Conservation (phyloP, 1,139 yeast species). For the Saccharomycopsis crataegensis region DNA sequence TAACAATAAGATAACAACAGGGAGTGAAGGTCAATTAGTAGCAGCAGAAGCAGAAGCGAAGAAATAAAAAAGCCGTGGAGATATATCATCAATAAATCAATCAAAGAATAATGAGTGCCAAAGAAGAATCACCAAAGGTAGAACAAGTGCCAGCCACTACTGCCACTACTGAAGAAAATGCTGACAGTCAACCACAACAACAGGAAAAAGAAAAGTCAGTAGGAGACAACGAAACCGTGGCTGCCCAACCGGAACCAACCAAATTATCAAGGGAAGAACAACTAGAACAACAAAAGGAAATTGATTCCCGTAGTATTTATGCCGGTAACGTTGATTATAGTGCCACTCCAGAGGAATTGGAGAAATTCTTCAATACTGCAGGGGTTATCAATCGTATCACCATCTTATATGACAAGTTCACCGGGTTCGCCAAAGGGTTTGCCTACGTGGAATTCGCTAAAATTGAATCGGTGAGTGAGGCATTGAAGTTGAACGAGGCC, state of each 20-base stretch:
- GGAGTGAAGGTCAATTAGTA: background rate
- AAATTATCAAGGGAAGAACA: slow-evolving; percentile 25
- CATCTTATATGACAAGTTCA: slow-evolving; percentile 9
- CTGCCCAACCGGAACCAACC: background rate
- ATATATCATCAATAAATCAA: background rate
- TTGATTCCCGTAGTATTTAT: slow-evolving; percentile 39
- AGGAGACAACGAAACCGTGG: background rate
- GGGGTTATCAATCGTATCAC: slow-evolving; percentile 27
- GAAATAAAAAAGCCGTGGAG: background rate
- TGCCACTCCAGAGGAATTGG: slow-evolving; percentile 39
- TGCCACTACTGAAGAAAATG: slow-evolving; percentile 3
- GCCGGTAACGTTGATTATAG: slow-evolving; percentile 39
- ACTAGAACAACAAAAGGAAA: slow-evolving; percentile 33
- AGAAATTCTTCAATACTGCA: slow-evolving; percentile 28
- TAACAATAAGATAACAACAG: background rate
- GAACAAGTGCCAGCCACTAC: background rate
- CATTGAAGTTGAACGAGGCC: slow-evolving; percentile 8
- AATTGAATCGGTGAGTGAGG: slow-evolving; percentile 6
- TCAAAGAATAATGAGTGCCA: background rate
- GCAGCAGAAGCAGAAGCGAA: background rate
- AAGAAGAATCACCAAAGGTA: slow-evolving; percentile 5
- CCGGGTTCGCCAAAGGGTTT: slow-evolving; percentile 15
- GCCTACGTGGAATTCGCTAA: slow-evolving; percentile 17
- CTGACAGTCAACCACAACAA: background rate
- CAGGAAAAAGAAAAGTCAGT: background rate